Conservation (phyloP, 331 rosid species). For the Malus hybrid region DNA sequence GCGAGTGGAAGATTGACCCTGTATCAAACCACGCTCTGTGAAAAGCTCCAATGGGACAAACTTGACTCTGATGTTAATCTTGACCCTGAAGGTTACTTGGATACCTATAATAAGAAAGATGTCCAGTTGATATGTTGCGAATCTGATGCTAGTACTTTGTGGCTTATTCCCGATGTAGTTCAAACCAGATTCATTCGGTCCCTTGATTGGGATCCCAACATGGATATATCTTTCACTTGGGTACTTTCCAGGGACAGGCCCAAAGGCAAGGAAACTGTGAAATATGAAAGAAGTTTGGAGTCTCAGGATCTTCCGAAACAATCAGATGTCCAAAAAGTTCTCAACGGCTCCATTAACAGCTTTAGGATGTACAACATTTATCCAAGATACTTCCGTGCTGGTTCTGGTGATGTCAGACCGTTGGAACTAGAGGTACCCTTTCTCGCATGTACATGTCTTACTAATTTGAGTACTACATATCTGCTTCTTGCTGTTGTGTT, state of each 20-base stretch:
- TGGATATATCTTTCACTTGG: conserved; percentile 72
- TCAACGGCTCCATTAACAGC: conserved; percentile 69
- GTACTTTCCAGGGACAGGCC: conserved; percentile 77
- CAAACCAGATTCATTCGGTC: conserved; percentile 58
- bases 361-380: conserved; percentile 61
- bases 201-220: conserved; percentile 51
- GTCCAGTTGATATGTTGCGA: conserved; percentile 94
- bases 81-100: conserved; percentile 56
- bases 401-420: conserved; percentile 78
- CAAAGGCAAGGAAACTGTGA: conserved; percentile 83
- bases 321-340: conserved; percentile 73
- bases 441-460: background rate
- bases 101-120: conserved; percentile 67
- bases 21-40: conserved; percentile 85
- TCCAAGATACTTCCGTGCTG: conserved; percentile 76
- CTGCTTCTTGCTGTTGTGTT: no score
- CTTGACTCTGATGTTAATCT: conserved; percentile 39
- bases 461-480: background rate
- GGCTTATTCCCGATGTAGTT: conserved; percentile 87
- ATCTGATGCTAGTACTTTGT: conserved; percentile 85
- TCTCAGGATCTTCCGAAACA: conserved; percentile 50
- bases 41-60: conserved; percentile 59
- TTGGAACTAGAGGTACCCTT: conserved; percentile 64
- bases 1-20: conserved; percentile 75
- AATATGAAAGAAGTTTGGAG: conserved; percentile 31